These are phyloP conservation scores for Magnusiomyces tetraspermus DNA, from an alignment of 1,139 yeast species.

Conservation along the genomic window DNA sequence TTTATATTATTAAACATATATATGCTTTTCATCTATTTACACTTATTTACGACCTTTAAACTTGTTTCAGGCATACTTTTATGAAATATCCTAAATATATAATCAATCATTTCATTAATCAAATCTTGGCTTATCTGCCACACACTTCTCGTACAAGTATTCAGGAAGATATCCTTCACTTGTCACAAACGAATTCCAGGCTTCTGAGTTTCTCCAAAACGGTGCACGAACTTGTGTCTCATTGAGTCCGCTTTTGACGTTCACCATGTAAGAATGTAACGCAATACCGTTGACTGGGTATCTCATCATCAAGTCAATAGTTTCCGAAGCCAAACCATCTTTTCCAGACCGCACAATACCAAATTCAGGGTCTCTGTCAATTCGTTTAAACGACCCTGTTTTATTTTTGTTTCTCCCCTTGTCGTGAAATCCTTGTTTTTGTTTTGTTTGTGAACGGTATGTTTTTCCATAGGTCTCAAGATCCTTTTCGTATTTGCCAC, in stretches of 20 bases:
- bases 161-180: background rate
- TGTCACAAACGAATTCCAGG: constrained; percentile 6
- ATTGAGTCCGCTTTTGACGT: constrained; percentile 3
- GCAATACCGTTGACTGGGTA: constrained; percentile 7
- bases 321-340: background rate
- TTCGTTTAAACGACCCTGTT: background rate
- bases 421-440: background rate
- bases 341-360: background rate
- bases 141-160: background rate
- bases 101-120: too few relatives aligned
- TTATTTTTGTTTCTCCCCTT: background rate
- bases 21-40: too few relatives aligned
- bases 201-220: constrained; percentile 4
- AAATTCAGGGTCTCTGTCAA: background rate
- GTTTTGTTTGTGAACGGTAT: background rate
- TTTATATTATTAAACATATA: too few relatives aligned
- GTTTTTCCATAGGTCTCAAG: background rate
- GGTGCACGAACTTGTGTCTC: constrained; percentile 6
- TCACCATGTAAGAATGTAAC: constrained; percentile 9
- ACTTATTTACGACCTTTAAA: too few relatives aligned
- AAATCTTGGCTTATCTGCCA: background rate
- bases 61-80: too few relatives aligned
- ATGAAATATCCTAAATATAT: too few relatives aligned
- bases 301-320: background rate
- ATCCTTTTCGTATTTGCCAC: constrained; percentile 3